These are phyloP conservation scores for Sonneratia alba DNA, from an alignment of 345 rosid species.

Conservation along the genomic window DNA sequence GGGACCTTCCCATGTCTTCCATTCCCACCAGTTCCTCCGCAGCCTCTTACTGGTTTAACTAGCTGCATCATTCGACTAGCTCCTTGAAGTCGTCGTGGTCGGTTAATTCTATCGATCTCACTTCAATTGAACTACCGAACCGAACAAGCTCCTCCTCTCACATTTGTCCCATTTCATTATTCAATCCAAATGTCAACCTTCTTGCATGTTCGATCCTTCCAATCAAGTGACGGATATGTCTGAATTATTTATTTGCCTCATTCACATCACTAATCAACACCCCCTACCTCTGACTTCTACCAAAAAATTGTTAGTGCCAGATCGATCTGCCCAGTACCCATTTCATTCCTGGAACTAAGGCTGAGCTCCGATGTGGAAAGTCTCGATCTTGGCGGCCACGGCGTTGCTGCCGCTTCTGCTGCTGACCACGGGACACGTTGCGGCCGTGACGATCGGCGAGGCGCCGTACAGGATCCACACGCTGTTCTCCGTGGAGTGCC, in stretches of 20 bases:
- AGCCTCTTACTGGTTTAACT: background rate
- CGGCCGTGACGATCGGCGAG: constrained; percentile 24
- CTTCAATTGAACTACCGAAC: background rate
- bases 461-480: constrained; percentile 88
- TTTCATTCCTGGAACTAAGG: constrained; percentile 17
- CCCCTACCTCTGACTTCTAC: constrained; percentile 2
- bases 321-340: constrained; percentile 7
- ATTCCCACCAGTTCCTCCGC: background rate
- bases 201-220: constrained; percentile 3
- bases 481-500: constrained; percentile 93
- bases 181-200: constrained; percentile 1
- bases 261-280: background rate
- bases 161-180: background rate
- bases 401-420: constrained; percentile 14
- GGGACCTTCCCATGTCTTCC: no score
- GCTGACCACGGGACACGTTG: background rate
- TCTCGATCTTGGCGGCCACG: constrained; percentile 14
- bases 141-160: background rate
- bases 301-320: background rate
- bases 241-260: constrained; percentile 2
- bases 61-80: background rate
- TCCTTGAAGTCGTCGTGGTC: background rate
- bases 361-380: constrained; percentile 28
- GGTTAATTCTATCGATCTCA: no score
- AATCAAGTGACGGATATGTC: background rate